Conservation (phyloP, 176 grass and related monocot genomes). For the Rhynchospora breviuscula region DNA sequence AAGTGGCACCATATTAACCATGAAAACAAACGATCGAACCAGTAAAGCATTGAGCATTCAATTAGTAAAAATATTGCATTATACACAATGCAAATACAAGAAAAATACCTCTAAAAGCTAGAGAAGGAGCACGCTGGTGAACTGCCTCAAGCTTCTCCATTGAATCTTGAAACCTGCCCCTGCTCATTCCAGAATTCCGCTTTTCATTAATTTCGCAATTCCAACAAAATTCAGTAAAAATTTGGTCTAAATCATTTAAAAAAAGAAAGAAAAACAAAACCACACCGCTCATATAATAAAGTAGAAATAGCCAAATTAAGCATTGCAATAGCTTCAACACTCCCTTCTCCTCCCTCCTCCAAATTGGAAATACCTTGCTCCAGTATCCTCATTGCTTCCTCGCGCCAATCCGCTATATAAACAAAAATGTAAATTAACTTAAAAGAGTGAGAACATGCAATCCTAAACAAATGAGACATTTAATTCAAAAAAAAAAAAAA, state of each 20-base stretch:
- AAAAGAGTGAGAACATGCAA: neutral
- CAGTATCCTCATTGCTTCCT: slow-evolving; percentile 80
- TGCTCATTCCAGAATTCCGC: slow-evolving; percentile 25
- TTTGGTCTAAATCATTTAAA: neutral
- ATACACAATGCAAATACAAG: neutral
- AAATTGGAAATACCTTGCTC: slow-evolving; percentile 83
- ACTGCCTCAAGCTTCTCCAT: slow-evolving; percentile 70
- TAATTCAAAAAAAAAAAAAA: neutral
- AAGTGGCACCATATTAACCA: neutral
- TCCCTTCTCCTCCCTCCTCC: slow-evolving; percentile 44
- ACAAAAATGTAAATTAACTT: slow-evolving; percentile 1
- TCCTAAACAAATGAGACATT: neutral
- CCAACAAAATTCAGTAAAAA: neutral
- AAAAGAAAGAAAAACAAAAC: neutral
- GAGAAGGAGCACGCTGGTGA: slow-evolving; percentile 43
- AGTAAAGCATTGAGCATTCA: neutral
- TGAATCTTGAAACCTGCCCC: slow-evolving; percentile 54
- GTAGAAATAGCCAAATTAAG: slow-evolving; percentile 78
- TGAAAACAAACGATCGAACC: neutral
- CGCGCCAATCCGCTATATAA: slow-evolving; percentile 34
- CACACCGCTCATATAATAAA: slow-evolving; percentile 68
- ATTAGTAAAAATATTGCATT: neutral
- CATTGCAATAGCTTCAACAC: slow-evolving; percentile 49
- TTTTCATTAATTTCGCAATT: slow-evolving; percentile 11
- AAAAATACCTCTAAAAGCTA: slow-evolving; percentile 53